Evolutionary conservation across 129 eudicot genomes (phyloP), one percentile per base, ranked within the genome.

Genomic region (Silybum marianum): DNA sequence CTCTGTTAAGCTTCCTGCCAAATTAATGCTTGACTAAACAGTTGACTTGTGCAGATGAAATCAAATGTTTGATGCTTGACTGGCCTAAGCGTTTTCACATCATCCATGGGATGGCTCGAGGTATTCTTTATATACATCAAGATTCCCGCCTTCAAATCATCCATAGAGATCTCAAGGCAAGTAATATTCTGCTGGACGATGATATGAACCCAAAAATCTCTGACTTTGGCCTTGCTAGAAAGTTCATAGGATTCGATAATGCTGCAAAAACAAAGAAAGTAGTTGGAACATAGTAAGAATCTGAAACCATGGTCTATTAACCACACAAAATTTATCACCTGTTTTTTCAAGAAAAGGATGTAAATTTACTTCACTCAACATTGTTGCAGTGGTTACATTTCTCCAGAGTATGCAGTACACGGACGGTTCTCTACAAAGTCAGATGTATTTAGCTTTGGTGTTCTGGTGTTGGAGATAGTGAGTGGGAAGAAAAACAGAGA

Each of bases 361-460:
- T 54, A 54, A 54, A 54, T 36, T 7, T 25, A 10, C 67, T 48
- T 42, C 9, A 4, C 4, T 63, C 13, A 48, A 26, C 51, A 51
- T 42, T 28, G 12, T 11, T 78, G 86, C 80, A 84, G 86, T 48
- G 90, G 90, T n/a, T 84, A 84, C 78, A 84, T 84, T 78, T 42
- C 90, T 34, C 90, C 87, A 0, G 90, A 87, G 68, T 87, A 87
- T 78, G 90, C 90, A 32, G 74, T 82, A 62, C 81, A 81, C 6
- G 90, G 90, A 12, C 72, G 75, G 9, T 84, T 84, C 51, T 87
- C 90, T 32, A 68, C 75, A 46, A 87, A 87, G 66, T 87, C 90
- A 3, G 90, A 87, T 69, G 90, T 87, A 46, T 87, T 73, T 78
- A 87, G 90, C 84, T 87, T 80, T 74, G 90, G 88, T 9, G 90